Evolutionary conservation across 257 asterid species (phyloP), one percentile per base, ranked within the genome.

Genomic region (Solanum acaule): DNA sequence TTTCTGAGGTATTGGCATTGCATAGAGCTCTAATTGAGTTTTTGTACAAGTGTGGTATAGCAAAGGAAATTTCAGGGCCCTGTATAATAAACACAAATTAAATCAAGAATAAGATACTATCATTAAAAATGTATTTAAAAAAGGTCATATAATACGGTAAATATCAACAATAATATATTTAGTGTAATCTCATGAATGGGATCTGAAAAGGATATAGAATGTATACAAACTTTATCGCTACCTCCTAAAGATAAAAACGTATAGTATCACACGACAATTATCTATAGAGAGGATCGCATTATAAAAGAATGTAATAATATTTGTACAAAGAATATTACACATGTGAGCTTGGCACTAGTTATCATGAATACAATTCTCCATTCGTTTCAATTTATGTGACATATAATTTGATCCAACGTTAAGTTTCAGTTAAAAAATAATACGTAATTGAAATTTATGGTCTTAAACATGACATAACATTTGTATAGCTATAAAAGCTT

Each of bases 1-100:
- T 67, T 73, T 94, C 95, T 4, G 97, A 93, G 68, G 94, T 94
- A 89, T 94, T 94, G 87, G 95, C 97, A 87, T 94, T 94, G 93
- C 97, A 94, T 9, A 94, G 27, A 29, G 95, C 97, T 52, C 97
- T 93, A 40, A 94, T 92, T 6, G 95, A 90, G 86, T 91, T 92
- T 42, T 92, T 89, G 92, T 90, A 81, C 1, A 94, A 89, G 70
- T 92, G 67, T 0, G 95, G 97, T 38, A 92, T 85, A 0, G 95
- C 92, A 8, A 90, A 92, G 6, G 97, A 93, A 5, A 94, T 90
- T 87, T 94, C 97, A 6, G 95, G 95, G 83, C 94, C 97, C 95
- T 93, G 88, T 82, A 61, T 72, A 33, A 49, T 20, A 33, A 35
- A 37, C 67, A 35, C 18, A 71, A 82, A 10, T 15, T 27, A 56